A percentile compares a stretch with the other conserved stretches of the same genome.
phyloP scores from a whole-genome alignment of 2,329 filamentous ascomycete genomes.

The Phialemonium atrogriseum region DNA sequence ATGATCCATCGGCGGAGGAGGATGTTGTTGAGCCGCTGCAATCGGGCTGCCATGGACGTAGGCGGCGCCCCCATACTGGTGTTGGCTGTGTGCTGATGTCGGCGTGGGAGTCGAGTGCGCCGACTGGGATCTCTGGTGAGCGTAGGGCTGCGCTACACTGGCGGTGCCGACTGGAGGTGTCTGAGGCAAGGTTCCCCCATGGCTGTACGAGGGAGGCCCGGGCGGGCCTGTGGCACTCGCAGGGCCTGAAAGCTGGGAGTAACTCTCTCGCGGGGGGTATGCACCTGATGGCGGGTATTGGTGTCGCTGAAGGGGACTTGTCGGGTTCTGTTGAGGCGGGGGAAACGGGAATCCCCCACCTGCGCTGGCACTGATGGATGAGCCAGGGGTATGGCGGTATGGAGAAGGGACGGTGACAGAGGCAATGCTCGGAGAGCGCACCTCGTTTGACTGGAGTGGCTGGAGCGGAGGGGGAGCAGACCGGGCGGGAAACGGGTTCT shows the following conservation, averaged over 20 bases:
- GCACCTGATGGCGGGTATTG: conserved; percentile 38
- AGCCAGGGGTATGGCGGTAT: conserved; percentile 41
- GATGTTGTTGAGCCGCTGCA: conserved; percentile 33
- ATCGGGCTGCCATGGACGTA: conserved; percentile 46
- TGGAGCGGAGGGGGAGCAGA: conserved; percentile 38
- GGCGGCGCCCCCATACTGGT: conserved; percentile 42
- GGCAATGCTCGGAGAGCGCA: conserved; percentile 39
- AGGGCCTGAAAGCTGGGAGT: conserved; percentile 27
- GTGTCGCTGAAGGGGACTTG: conserved; percentile 43
- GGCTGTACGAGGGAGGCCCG: conserved; percentile 28
- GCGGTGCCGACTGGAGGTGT: conserved; percentile 40
- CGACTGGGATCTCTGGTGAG: conserved; percentile 46
- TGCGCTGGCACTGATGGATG: conserved; percentile 30
- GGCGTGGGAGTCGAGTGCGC: conserved; percentile 52
- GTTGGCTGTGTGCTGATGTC: conserved; percentile 54
- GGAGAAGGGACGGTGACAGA: conserved; percentile 37
- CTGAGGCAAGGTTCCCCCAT: conserved; percentile 35
- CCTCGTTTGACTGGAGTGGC: conserved; percentile 33
- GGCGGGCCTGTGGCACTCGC: conserved; percentile 22
- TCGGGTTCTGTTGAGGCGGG: conserved; percentile 30
- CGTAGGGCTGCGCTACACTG: conserved; percentile 25
- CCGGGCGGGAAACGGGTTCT: conserved; percentile 34
- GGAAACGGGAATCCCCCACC: conserved; percentile 44
- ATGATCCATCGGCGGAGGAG: conserved; percentile 29
- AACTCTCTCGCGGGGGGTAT: conserved; percentile 36